Evolutionary conservation across 164 flowering plant genomes (phyloP), one percentile per base, ranked within the genome.

Genomic region (Macadamia integrifolia): DNA sequence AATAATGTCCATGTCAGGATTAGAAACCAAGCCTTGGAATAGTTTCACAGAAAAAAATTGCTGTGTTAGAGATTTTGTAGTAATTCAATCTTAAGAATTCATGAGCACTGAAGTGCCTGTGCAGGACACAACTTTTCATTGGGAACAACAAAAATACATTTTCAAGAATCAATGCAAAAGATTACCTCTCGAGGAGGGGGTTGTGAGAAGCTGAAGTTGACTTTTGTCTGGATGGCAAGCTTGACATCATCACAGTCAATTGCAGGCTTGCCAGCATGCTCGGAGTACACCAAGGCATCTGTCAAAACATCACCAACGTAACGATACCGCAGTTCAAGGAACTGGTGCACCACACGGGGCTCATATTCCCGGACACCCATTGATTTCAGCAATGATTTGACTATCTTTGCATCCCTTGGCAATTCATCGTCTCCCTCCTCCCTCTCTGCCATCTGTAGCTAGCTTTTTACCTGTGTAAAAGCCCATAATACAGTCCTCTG

Each of bases 161-260:
- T 43, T 43, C 6, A 43, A 6, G 55, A 49, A 56, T 1, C 30
- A 18, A 53, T 23, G 49, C 50, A 9, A 28, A 43, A 43, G 48
- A 50, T 23, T 84, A 91, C 98, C 94, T 95, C 98, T 61, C 98
- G 76, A 3, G 98, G 93, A 11, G 99, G 99, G 61, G 99, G 99
- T 69, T 95, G 96, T 1, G 93, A 89, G 84, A 94, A 95, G 79
- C 90, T 87, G 83, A 82, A 87, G 76, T 92, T 92, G 74, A 87
- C 91, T 82, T 95, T 95, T 1, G 97, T 87, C 74, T 95, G 97
- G 61, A 89, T 88, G 11, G 99, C 97, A 61, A 95, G 92, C 86
- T 92, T 89, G 58, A 90, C 76, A 77, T 95, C 99, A 64, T 95
- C 99, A 64, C 78, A 79, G 73, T 95, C 99, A 58, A 92, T 88